Base-by-base conservation (phyloP, 1,139 yeast genomes). In the Torulaspora globosa region DNA sequence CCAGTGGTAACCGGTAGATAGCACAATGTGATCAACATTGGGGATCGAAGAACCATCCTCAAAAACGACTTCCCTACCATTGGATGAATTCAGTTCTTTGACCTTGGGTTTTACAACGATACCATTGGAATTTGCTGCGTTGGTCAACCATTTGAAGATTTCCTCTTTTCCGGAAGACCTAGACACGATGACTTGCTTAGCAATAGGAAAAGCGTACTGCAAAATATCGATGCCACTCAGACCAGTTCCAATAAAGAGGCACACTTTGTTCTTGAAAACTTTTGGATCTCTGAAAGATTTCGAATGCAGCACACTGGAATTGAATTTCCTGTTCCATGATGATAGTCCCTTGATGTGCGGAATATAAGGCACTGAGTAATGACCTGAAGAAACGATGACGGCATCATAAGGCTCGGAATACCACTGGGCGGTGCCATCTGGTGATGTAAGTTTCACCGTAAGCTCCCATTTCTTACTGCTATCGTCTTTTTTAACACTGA, bases 191-290 rank as follows among this genome's bases (percentile, higher is more conserved):
- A 69, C 66, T n/a, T 66, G 54, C 38, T 67, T 68, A 3, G 72
- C 75, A 5, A 68, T 62, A 1, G 78, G 78, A 16, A 66, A 62
- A 11, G 75, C 58, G 49, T 78, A 76, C 53, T 78, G 81, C 14
- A 75, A 62, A n/a, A 76, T 59, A 58, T 78, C 80, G 27, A 74
- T 67, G 3, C 80, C 73, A 53, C 77, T 71, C 33, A 77, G 67
- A 32, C 77, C 71, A 0, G 79, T 76, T 2, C 82, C 82, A 37
- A 78, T 69, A 31, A 77, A 65, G 44, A 78, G 58, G 3, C 76
- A 74, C 18, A 70, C 70, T 54, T 75, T 69, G 43, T 66, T 69
- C 26, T 59, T 59, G 46, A 73, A 54, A 48, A 67, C 36, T 56
- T 67, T 43, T 1, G 65, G 58, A 5, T 52, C 52, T 39, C 66